Conservation (phyloP, 2,329 filamentous ascomycete species). For the Pyrenophora teres region DNA sequence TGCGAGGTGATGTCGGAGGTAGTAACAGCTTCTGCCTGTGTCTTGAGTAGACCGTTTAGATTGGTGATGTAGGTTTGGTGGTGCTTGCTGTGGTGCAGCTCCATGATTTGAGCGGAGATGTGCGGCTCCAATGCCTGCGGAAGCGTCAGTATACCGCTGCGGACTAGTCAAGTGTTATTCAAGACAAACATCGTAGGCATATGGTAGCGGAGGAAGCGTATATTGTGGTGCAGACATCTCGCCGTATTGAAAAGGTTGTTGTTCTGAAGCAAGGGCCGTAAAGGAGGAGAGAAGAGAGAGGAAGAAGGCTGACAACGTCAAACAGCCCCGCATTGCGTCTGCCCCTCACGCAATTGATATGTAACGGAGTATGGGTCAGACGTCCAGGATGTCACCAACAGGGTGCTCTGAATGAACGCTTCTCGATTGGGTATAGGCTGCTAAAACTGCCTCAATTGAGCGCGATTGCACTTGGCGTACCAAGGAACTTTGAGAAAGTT, state of each 20-base stretch:
- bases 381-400: conserved; percentile 29
- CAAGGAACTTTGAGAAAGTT: neutral
- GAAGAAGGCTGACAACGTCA: conserved; percentile 17
- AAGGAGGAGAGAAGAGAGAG: conserved; percentile 18
- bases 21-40: conserved; percentile 62
- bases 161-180: neutral
- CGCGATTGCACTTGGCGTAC: conserved; percentile 18
- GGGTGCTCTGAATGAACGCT: conserved; percentile 32
- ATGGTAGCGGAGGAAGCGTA: conserved; percentile 68
- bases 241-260: conserved; percentile 44
- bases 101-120: conserved; percentile 80
- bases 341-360: conserved; percentile 13
- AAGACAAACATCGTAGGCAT: conserved; percentile 68
- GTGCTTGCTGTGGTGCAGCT: conserved; percentile 78
- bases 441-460: conserved; percentile 42
- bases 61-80: conserved; percentile 80
- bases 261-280: conserved; percentile 30
- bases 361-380: conserved; percentile 12
- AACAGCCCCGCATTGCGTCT: conserved; percentile 35
- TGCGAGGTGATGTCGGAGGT: conserved; percentile 66
- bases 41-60: conserved; percentile 69
- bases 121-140: conserved; percentile 69
- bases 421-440: conserved; percentile 20
- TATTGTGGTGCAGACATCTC: conserved; percentile 54
- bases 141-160: conserved; percentile 11